phyloP scores from a whole-genome alignment of 306 rosid species.

The Sindora glabra region DNA sequence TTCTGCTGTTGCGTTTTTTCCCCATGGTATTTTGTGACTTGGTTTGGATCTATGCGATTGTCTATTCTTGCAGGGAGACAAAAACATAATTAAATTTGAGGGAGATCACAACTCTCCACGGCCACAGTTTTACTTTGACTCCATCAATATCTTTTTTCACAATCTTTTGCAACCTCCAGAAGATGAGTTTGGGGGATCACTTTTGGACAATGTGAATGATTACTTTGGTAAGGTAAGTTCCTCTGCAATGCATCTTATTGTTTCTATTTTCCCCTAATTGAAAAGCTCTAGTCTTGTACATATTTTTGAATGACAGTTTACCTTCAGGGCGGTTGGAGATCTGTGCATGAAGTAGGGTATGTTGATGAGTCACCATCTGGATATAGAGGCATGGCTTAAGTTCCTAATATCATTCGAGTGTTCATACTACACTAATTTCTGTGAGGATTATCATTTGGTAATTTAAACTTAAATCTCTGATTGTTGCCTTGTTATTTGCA shows the following conservation, averaged over 20 bases:
- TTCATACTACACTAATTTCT: conserved; percentile 1
- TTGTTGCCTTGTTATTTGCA: conserved; percentile 26
- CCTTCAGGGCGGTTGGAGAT: conserved; percentile 67
- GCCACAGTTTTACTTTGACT: conserved; percentile 87
- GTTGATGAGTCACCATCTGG: conserved; percentile 34
- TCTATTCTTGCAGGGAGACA: conserved; percentile 72
- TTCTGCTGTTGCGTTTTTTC: conserved; percentile 4
- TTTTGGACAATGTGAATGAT: conserved; percentile 53
- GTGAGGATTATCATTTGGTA: conserved; percentile 9
- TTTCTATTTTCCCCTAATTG: conserved; percentile 10
- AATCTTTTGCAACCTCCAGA: conserved; percentile 92
- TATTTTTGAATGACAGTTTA: conserved; percentile 16
- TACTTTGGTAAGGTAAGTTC: conserved; percentile 75
- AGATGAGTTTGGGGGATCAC: conserved; percentile 67
- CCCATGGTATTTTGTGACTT: not conserved
- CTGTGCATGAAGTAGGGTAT: conserved; percentile 32
- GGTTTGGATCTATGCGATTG: conserved; percentile 1
- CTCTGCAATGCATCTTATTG: conserved; percentile 16
- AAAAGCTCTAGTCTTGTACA: conserved; percentile 10
- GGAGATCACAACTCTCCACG: conserved; percentile 99
- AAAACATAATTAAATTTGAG: conserved; percentile 80
- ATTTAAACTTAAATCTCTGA: conserved; percentile 8
- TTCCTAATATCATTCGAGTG: conserved; percentile 16
- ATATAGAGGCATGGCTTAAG: conserved; percentile 52
- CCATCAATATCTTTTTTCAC: conserved; percentile 82